Evolutionary conservation across 495 filamentous ascomycete genomes (phyloP).

Genomic region (Cercophora samala): DNA sequence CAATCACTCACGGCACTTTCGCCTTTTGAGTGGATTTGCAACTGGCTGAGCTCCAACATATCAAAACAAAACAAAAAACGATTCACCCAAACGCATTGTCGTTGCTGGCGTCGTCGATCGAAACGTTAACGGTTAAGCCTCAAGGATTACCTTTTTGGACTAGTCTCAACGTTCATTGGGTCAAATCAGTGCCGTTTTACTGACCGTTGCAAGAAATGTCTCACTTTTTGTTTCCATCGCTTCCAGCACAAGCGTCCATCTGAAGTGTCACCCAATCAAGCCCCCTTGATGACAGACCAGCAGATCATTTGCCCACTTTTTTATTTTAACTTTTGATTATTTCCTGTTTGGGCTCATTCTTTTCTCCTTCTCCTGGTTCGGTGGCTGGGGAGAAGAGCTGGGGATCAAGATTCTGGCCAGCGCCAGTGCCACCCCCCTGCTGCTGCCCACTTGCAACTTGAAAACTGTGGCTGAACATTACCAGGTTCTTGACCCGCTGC

Average conservation of each 20-base stretch:
- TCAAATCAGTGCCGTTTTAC: conserved; percentile 12
- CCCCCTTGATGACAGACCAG: neutral
- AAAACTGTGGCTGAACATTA: conserved; percentile 8
- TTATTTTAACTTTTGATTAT: neutral
- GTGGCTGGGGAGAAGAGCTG: conserved; percentile 6
- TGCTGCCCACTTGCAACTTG: neutral
- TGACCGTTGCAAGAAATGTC: conserved; percentile 26
- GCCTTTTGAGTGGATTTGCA: neutral
- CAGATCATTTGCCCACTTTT: neutral
- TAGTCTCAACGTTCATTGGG: conserved; percentile 12
- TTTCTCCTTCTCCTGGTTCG: neutral
- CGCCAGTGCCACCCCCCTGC: neutral
- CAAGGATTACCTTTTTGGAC: neutral
- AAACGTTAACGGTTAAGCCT: conserved; percentile 13
- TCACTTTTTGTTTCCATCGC: conserved; percentile 21
- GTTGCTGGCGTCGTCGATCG: neutral
- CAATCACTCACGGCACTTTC: neutral
- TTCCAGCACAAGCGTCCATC: neutral
- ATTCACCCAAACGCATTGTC: neutral
- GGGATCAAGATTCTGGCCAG: neutral
- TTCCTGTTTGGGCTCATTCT: neutral
- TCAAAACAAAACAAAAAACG: neutral
- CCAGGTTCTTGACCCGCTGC: conserved; percentile 9
- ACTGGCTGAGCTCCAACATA: neutral
- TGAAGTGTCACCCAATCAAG: neutral